Conservation (phyloP, 768 basidiomycete genomes). For the Suillus lakei region DNA sequence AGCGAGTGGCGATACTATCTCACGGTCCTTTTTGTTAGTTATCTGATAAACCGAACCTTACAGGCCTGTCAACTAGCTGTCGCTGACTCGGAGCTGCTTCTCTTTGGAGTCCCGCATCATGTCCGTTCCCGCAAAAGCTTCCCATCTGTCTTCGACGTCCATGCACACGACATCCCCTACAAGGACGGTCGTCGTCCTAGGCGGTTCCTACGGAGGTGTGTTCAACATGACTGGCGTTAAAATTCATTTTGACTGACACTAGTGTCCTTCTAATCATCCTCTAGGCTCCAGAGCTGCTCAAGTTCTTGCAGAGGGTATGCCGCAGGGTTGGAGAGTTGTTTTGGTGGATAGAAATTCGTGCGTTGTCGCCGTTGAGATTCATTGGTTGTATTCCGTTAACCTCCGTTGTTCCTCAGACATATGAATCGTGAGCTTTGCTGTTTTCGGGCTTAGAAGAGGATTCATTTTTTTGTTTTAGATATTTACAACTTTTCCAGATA, state of each 20-base stretch:
- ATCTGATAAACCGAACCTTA: neutral
- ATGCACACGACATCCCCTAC: neutral
- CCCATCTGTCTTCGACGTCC: neutral
- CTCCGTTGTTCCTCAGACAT: slow-evolving; percentile 38
- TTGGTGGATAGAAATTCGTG: slow-evolving; percentile 66
- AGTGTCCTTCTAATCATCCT: neutral
- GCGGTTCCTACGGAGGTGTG: slow-evolving; percentile 60
- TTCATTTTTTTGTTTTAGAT: slow-evolving; percentile 33
- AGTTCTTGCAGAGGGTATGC: slow-evolving; percentile 51
- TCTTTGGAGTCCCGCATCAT: neutral
- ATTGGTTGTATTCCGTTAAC: neutral
- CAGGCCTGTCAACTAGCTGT: neutral
- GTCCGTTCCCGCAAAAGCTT: neutral
- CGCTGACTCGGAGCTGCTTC: neutral
- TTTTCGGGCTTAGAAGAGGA: neutral
- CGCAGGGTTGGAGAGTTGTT: slow-evolving; percentile 57
- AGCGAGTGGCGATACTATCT: too few relatives aligned
- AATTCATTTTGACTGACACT: slow-evolving; percentile 8
- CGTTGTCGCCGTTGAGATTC: slow-evolving; percentile 22
- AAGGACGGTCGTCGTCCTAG: slow-evolving; percentile 57
- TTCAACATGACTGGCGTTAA: slow-evolving; percentile 9
- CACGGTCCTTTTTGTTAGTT: too few relatives aligned
- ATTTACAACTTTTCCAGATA: slow-evolving; percentile 64
- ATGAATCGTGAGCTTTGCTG: slow-evolving; percentile 44
- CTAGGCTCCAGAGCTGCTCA: slow-evolving; percentile 55